Evolutionary conservation across 2,329 filamentous ascomycete genomes (phyloP).

Genomic region (Penicillium sp.): DNA sequence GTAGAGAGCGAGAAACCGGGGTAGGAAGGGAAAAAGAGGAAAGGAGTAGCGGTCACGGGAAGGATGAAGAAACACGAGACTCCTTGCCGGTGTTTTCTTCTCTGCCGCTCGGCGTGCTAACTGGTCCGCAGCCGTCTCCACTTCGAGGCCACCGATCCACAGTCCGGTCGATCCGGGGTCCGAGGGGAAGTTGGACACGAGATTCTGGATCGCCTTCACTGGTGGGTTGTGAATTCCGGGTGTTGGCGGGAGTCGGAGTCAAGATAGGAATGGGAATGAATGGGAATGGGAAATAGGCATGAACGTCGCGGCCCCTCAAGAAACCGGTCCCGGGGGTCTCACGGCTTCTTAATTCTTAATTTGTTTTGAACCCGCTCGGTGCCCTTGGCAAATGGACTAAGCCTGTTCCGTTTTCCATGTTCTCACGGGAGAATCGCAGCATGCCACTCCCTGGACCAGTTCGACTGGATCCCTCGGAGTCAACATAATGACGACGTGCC

Average conservation of each 20-base stretch:
- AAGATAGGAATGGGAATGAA: constrained; percentile 2
- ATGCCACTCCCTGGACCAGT: neutral
- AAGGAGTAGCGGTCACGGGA: constrained; percentile 4
- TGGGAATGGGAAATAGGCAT: neutral
- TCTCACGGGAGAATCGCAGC: neutral
- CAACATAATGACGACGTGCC: constrained; percentile 14
- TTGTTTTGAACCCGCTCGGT: neutral
- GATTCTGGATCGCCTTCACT: neutral
- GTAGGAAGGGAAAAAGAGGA: constrained; percentile 1
- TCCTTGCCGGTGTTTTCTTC: neutral
- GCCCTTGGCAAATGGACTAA: neutral
- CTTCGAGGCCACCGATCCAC: constrained; percentile 14
- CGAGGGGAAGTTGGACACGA: neutral
- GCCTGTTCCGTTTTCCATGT: neutral
- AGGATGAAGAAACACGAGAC: neutral
- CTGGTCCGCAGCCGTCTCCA: constrained; percentile 18
- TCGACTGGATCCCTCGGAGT: neutral
- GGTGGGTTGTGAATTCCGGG: neutral
- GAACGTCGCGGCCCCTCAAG: neutral
- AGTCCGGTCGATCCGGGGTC: constrained; percentile 27
- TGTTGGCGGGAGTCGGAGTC: neutral
- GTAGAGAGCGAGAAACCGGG: neutral
- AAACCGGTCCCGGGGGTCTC: constrained; percentile 1
- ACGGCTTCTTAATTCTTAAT: neutral
- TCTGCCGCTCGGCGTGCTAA: neutral